phyloP scores from a whole-genome alignment of 2,329 filamentous ascomycete genomes.

The Nemania abortiva region DNA sequence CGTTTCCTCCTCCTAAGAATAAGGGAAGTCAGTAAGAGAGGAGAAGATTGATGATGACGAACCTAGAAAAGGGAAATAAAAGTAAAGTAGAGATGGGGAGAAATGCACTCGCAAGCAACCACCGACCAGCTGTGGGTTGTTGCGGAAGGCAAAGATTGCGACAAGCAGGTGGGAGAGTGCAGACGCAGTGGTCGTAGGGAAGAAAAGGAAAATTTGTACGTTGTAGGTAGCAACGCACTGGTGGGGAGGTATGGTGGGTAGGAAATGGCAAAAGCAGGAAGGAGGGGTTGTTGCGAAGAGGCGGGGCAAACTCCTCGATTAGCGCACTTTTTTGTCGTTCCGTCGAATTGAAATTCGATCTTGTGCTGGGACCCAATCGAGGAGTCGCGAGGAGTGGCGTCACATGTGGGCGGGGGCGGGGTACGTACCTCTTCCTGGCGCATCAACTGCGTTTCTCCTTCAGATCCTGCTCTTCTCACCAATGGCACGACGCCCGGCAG shows the following conservation, averaged over 20 bases:
- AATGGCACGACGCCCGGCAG: slow-evolving; percentile 15
- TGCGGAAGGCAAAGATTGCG: slow-evolving; percentile 42
- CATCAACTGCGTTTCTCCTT: neutral
- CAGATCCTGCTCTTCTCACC: neutral
- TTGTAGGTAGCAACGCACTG: slow-evolving; percentile 4
- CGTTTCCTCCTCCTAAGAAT: slow-evolving; percentile 5
- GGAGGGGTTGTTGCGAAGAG: slow-evolving; percentile 37
- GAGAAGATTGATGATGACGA: slow-evolving; percentile 24
- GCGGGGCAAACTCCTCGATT: slow-evolving; percentile 36
- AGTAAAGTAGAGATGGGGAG: slow-evolving; percentile 31
- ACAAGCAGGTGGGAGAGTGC: slow-evolving; percentile 33
- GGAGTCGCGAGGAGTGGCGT: slow-evolving; percentile 29
- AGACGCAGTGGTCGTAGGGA: slow-evolving; percentile 36
- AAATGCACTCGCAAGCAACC: slow-evolving; percentile 49
- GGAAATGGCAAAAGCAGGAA: slow-evolving; percentile 12
- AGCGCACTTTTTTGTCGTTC: slow-evolving; percentile 27
- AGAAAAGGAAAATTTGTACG: slow-evolving; percentile 41
- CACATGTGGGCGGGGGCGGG: slow-evolving; percentile 25
- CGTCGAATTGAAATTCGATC: slow-evolving; percentile 37
- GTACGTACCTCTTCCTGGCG: slow-evolving; percentile 24
- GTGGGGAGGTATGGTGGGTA: neutral
- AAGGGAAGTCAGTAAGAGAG: slow-evolving; percentile 6
- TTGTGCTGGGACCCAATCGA: slow-evolving; percentile 29
- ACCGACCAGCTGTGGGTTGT: slow-evolving; percentile 49
- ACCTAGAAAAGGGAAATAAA: slow-evolving; percentile 39